Evolutionary conservation across 2,329 filamentous ascomycete genomes (phyloP).

Genomic region (Cercospora nicotianae): DNA sequence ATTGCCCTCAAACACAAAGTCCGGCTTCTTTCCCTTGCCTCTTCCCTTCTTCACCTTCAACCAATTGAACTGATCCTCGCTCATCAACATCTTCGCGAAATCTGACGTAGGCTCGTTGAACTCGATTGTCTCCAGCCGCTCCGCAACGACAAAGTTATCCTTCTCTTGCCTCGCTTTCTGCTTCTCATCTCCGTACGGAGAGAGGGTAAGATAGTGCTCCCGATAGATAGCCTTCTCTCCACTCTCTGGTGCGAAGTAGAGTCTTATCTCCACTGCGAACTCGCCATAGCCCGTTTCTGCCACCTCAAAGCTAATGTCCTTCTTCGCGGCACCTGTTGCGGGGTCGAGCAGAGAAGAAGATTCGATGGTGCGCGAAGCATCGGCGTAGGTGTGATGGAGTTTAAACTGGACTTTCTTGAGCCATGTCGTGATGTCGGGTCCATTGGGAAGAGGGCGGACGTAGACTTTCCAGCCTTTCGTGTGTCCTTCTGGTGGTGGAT

Average conservation of each 20-base stretch:
- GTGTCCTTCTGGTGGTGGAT: constrained; percentile 80
- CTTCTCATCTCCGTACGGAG: constrained; percentile 78
- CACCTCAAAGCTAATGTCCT: constrained; percentile 68
- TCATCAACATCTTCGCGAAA: constrained; percentile 84
- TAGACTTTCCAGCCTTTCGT: constrained; percentile 97
- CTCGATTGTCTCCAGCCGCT: constrained; percentile 89
- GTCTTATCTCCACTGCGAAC: constrained; percentile 92
- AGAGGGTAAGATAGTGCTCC: constrained; percentile 87
- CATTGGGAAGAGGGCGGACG: constrained; percentile 83
- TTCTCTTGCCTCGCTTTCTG: constrained; percentile 68
- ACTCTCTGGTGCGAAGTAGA: constrained; percentile 86
- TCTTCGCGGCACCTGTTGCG: constrained; percentile 8
- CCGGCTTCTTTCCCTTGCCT: constrained; percentile 53
- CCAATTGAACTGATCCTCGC: constrained; percentile 61
- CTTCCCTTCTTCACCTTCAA: constrained; percentile 58
- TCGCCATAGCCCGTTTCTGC: constrained; percentile 96
- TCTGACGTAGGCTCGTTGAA: constrained; percentile 96
- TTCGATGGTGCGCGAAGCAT: constrained; percentile 83
- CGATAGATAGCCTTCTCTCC: constrained; percentile 94
- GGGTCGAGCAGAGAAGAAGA: constrained; percentile 40
- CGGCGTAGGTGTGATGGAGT: constrained; percentile 93
- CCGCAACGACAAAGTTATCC: constrained; percentile 67
- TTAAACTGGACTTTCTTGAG: constrained; percentile 97
- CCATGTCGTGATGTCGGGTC: constrained; percentile 87
- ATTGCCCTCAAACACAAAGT: constrained; percentile 58